These are phyloP conservation scores for Zoysia matrella DNA, from an alignment of 202 grass and related monocot genomes.

Conservation along the genomic window DNA sequence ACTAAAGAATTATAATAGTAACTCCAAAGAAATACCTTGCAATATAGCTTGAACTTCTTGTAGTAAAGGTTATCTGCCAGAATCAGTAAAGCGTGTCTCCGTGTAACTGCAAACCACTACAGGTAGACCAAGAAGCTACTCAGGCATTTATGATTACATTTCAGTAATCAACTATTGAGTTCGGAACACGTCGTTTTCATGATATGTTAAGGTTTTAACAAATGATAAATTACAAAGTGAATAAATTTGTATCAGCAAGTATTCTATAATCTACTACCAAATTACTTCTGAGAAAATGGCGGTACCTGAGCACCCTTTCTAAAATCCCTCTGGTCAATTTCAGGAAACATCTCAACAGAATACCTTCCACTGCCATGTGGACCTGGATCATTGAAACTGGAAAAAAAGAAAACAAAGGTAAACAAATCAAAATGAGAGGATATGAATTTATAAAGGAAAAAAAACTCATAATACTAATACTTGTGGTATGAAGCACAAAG, in stretches of 20 bases:
- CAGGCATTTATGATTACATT: constrained; percentile 37
- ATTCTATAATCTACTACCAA: constrained; percentile 39
- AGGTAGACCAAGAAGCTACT: constrained; percentile 35
- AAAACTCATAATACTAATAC: neutral
- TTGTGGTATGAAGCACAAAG: neutral
- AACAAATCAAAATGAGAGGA: no score
- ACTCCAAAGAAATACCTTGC: constrained; percentile 72
- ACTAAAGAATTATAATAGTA: constrained; percentile 34
- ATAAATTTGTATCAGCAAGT: constrained; percentile 24
- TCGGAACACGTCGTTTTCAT: constrained; percentile 23
- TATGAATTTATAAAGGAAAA: neutral
- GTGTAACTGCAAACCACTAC: constrained; percentile 95
- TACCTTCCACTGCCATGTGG: constrained; percentile 97
- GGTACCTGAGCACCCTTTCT: constrained; percentile 98
- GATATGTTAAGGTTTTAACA: neutral
- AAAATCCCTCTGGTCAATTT: constrained; percentile 81
- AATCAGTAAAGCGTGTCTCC: constrained; percentile 94
- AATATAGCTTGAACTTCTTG: constrained; percentile 98
- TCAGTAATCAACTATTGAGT: constrained; percentile 8
- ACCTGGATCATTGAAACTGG: constrained; percentile 92
- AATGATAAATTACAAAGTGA: constrained; percentile 27
- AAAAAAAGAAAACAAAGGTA: constrained; percentile 28
- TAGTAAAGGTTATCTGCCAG: constrained; percentile 93
- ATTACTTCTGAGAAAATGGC: constrained; percentile 16
- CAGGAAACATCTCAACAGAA: constrained; percentile 77